Conservation (phyloP, 1,139 yeast species). For the Scheffersomyces insectosa region DNA sequence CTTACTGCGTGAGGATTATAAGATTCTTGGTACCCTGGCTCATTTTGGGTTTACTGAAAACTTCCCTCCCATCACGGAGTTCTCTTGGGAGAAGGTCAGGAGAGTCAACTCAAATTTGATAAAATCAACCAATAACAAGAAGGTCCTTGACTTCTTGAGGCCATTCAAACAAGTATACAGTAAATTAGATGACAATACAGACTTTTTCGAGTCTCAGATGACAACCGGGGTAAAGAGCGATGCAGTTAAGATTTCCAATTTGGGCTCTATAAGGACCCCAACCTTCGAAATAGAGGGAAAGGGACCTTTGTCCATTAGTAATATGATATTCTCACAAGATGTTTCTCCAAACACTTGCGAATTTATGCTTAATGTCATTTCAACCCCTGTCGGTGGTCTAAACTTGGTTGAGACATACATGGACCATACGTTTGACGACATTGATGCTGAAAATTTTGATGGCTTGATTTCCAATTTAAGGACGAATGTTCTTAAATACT, state of each 20-base stretch:
- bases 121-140: slow-evolving; percentile 20
- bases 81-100: slow-evolving; percentile 38
- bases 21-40: slow-evolving; percentile 36
- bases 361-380: slow-evolving; percentile 33
- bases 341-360: slow-evolving; percentile 38
- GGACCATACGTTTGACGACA: slow-evolving; percentile 20
- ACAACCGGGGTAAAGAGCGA: slow-evolving; percentile 32
- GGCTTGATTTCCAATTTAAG: slow-evolving; percentile 19
- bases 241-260: slow-evolving; percentile 38
- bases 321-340: slow-evolving; percentile 41
- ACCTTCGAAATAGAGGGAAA: slow-evolving; percentile 1
- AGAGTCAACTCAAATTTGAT: slow-evolving; percentile 21
- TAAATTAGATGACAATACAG: slow-evolving; percentile 18
- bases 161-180: slow-evolving; percentile 20
- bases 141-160: slow-evolving; percentile 25
- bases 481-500: slow-evolving; percentile 20
- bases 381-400: slow-evolving; percentile 37
- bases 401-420: slow-evolving; percentile 35
- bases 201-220: slow-evolving; percentile 23
- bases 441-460: slow-evolving; percentile 25
- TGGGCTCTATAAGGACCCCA: slow-evolving; percentile 30
- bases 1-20: slow-evolving; percentile 21
- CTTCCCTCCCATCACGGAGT: slow-evolving; percentile 29
- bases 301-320: slow-evolving; percentile 25
- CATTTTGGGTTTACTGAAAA: slow-evolving; percentile 33